Evolutionary conservation across 2,329 filamentous ascomycete species (phyloP).

Genomic region (Pyrenochaeta sp.): DNA sequence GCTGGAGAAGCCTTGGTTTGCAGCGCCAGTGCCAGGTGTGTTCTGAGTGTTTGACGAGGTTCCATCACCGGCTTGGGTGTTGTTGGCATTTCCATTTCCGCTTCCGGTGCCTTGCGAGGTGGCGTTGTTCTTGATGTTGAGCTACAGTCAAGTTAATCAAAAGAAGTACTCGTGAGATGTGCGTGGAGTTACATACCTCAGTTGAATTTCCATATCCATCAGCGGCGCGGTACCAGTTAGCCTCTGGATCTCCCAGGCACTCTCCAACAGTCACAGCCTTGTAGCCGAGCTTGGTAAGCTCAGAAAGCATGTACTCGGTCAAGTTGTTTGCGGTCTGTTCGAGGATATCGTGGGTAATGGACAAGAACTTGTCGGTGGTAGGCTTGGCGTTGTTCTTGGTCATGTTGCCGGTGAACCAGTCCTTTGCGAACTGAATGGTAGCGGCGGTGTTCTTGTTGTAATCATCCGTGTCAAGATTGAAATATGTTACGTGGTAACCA

Average conservation of each 20-base stretch:
- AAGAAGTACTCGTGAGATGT: too few species aligned
- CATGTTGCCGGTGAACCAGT: slow-evolving; percentile 15
- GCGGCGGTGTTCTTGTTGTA: slow-evolving; percentile 60
- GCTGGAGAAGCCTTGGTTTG: too few species aligned
- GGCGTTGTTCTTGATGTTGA: too few species aligned
- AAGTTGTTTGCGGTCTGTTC: slow-evolving; percentile 51
- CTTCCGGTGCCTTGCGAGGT: too few species aligned
- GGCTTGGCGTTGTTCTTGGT: slow-evolving; percentile 9
- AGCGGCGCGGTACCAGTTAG: slow-evolving; percentile 54
- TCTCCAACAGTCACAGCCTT: slow-evolving; percentile 53
- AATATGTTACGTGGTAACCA: slow-evolving; percentile 65
- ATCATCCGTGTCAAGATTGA: slow-evolving; percentile 66
- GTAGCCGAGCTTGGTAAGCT: slow-evolving; percentile 44
- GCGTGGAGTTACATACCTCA: too few species aligned
- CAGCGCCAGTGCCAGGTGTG: too few species aligned
- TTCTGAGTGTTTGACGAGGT: too few species aligned
- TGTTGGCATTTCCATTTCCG: too few species aligned
- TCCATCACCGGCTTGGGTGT: too few species aligned
- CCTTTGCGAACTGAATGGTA: slow-evolving; percentile 19
- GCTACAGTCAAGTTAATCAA: too few species aligned
- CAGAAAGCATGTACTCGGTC: slow-evolving; percentile 50
- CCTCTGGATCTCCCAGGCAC: slow-evolving; percentile 50
- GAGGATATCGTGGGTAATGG: slow-evolving; percentile 59
- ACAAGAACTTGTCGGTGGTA: slow-evolving; percentile 49
- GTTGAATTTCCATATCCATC: too few species aligned